Base-by-base conservation (phyloP, 2,329 filamentous ascomycete species). In the Paecilomyces niveus region DNA sequence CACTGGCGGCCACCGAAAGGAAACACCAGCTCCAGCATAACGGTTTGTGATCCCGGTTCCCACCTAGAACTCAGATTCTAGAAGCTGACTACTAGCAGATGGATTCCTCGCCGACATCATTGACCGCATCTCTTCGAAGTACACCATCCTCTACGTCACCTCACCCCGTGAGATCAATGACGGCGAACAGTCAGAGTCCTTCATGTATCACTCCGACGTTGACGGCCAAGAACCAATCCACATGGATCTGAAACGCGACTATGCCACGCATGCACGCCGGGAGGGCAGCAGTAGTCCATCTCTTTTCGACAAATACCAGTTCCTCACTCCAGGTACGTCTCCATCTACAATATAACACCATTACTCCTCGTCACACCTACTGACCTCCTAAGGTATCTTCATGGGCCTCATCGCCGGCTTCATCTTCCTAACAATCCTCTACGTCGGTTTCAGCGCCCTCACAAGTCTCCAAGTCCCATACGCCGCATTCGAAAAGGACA, bases 401-500 rank as follows among this genome's bases (percentile, higher is more conserved):
- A 96, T 96, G 89, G 89, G 85, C 29, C 77, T 96, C 21, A 71
- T 92, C 39, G 86, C 86, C 22, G 78, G 84, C 2, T 73, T 94
- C 18, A 73, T 96, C 45, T 81, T 96, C 54, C 76, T 96, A 61
- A 78, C 84, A 29, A 92, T 97, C 64, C 79, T 96, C 5, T 87
- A 88, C 64, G 87, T 92, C 58, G 94, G 89, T 13, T 77, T 97
- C 57, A 84, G 76, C 60, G 92, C 89, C 13, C 80, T 97, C 11
- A 80, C 84, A 6, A 93, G 90, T 65, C 81, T 99, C 18, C 83
- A 97, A 73, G 90, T 97, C 31, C 89, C 90, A 0, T 97, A 97
- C 73, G 91, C 89, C 62, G 92, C 94, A 1, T 99, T 97, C 72
- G 93, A 95, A 72, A 97, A 96, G 81, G 93, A 97, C 67, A 96